These are phyloP conservation scores for Neurospora sp. DNA, from an alignment of 495 filamentous ascomycete species.

Conservation along the genomic window DNA sequence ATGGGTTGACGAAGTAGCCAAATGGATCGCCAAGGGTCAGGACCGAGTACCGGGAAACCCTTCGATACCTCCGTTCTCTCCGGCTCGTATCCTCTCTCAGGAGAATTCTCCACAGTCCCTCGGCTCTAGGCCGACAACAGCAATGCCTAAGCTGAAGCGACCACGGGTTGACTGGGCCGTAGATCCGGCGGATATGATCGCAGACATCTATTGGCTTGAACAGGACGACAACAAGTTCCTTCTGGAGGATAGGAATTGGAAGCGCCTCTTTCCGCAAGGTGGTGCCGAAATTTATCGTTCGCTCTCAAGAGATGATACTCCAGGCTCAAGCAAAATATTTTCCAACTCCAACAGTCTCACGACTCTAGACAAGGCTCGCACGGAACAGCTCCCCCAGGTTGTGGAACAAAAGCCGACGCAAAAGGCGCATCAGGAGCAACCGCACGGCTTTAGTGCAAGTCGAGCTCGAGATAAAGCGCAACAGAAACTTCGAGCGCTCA, in stretches of 20 bases:
- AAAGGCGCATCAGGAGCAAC: slow-evolving; percentile 15
- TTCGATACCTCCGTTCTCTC: slow-evolving; percentile 45
- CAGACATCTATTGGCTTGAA: slow-evolving; percentile 79
- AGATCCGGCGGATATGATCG: slow-evolving; percentile 67
- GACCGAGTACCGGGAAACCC: slow-evolving; percentile 34
- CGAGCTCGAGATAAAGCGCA: slow-evolving; percentile 34
- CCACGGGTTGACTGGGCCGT: slow-evolving; percentile 71
- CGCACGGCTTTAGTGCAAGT: slow-evolving; percentile 6
- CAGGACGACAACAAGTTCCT: slow-evolving; percentile 61
- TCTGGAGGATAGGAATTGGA: slow-evolving; percentile 63
- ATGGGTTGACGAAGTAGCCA: slow-evolving; percentile 64
- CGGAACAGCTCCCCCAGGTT: slow-evolving; percentile 9
- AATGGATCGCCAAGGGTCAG: slow-evolving; percentile 30
- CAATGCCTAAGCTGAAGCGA: slow-evolving; percentile 42
- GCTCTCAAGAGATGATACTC: slow-evolving; percentile 10
- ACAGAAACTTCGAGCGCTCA: slow-evolving; percentile 39
- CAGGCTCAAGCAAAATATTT: slow-evolving; percentile 15
- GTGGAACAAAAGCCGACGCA: slow-evolving; percentile 3
- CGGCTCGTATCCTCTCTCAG: slow-evolving; percentile 23
- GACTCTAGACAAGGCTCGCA: slow-evolving; percentile 3
- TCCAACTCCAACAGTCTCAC: slow-evolving; percentile 2
- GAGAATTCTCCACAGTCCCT: slow-evolving; percentile 24
- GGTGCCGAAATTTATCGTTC: slow-evolving; percentile 13
- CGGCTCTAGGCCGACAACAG: slow-evolving; percentile 17
- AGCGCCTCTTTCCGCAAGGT: slow-evolving; percentile 50